Evolutionary conservation across 768 basidiomycete genomes (phyloP).

Genomic region (Tremella mesenterica): DNA sequence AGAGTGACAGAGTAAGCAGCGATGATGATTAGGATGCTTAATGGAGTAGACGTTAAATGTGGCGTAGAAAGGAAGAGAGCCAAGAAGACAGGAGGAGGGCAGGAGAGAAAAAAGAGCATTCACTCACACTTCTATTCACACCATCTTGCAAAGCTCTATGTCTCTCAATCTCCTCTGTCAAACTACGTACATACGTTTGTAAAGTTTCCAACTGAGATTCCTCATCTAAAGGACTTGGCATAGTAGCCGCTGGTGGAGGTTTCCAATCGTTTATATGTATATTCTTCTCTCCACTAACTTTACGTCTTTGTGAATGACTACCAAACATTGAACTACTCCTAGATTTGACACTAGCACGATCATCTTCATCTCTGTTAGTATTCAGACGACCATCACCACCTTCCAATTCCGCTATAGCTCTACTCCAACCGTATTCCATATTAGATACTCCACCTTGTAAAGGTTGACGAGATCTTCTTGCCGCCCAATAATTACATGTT

Average conservation of each 20-base stretch:
- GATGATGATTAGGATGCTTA: not conserved
- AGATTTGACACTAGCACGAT: constrained; percentile 54
- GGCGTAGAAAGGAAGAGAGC: not conserved
- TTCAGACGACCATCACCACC: too few relatives aligned
- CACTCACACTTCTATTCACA: constrained; percentile 66
- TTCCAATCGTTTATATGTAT: constrained; percentile 89
- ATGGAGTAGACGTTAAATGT: not conserved
- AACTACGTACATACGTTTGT: constrained; percentile 62
- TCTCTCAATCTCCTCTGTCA: constrained; percentile 69
- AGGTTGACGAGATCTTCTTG: constrained; percentile 87
- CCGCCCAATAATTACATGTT: constrained; percentile 99
- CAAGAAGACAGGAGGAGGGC: not conserved
- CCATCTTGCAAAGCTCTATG: constrained; percentile 78
- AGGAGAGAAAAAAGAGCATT: not conserved
- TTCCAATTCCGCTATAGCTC: constrained; percentile 47
- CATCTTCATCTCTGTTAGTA: constrained; percentile 53
- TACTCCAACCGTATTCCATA: constrained; percentile 98
- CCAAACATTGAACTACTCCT: constrained; percentile 45
- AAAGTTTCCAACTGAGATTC: constrained; percentile 86
- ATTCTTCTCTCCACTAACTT: constrained; percentile 51
- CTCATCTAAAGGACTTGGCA: constrained; percentile 79
- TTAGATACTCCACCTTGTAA: constrained; percentile 93
- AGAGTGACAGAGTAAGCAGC: not conserved
- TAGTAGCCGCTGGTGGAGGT: constrained; percentile 70
- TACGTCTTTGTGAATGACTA: not conserved